A percentile compares a stretch with the other conserved stretches of the same genome.
phyloP scores from a whole-genome alignment of 805 yeast species.

The Cyberlindnera xishuangbannaensis region DNA sequence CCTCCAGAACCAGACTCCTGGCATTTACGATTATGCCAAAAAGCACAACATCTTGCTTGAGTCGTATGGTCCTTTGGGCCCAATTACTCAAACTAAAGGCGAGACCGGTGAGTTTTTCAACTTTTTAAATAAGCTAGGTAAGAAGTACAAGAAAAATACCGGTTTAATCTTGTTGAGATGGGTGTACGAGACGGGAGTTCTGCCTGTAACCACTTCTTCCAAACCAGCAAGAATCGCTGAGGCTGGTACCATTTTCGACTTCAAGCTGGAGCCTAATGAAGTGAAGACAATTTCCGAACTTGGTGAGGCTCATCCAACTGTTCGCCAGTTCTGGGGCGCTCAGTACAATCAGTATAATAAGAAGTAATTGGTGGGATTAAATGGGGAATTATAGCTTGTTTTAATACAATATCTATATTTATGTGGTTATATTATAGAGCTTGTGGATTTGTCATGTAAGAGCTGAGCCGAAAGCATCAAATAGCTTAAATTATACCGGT shows the following conservation, averaged over 20 bases:
- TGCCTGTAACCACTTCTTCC: constrained; percentile 74
- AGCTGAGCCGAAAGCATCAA: too few species aligned
- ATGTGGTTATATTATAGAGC: too few species aligned
- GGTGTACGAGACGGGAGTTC: constrained; percentile 56
- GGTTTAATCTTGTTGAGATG: constrained; percentile 68
- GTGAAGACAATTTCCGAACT: constrained; percentile 34
- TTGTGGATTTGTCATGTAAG: too few species aligned
- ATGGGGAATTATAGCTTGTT: too few species aligned
- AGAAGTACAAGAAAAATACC: constrained; percentile 52
- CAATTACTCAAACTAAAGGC: constrained; percentile 45
- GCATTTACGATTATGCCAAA: constrained; percentile 44
- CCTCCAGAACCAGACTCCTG: constrained; percentile 63
- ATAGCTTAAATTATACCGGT: constrained; percentile 4
- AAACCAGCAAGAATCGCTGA: constrained; percentile 45
- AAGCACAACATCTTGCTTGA: constrained; percentile 46
- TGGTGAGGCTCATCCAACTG: constrained; percentile 32
- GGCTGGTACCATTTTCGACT: constrained; percentile 50
- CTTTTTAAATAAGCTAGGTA: constrained; percentile 38
- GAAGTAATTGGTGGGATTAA: too few species aligned
- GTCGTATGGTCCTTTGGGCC: constrained; percentile 67
- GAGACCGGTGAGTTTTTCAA: constrained; percentile 34
- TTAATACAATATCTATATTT: too few species aligned
- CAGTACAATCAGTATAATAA: constrained; percentile 3
- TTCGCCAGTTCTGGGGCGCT: constrained; percentile 30
- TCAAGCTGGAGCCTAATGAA: constrained; percentile 49